These are phyloP conservation scores for Geotrichum cucujoidarum DNA, from an alignment of 1,139 yeast species.

Conservation along the genomic window DNA sequence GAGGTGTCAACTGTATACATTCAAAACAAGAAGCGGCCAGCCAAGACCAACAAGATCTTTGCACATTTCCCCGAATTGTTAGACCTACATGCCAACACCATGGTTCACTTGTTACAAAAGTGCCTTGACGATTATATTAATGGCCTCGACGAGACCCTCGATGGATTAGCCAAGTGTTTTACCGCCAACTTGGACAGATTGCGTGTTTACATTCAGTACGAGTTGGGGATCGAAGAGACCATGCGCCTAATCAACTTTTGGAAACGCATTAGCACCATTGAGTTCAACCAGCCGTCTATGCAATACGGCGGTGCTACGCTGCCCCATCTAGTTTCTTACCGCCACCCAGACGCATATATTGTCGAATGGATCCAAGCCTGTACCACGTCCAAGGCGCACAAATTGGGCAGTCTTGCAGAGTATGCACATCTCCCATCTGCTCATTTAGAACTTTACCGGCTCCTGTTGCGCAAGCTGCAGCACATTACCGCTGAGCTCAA, in stretches of 20 bases:
- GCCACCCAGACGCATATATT: conserved; percentile 28
- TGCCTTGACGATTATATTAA: conserved; percentile 19
- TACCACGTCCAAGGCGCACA: conserved; percentile 22
- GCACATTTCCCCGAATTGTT: conserved; percentile 26
- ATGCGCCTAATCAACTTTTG: conserved; percentile 16
- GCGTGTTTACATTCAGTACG: conserved; percentile 21
- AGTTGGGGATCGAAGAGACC: conserved; percentile 19
- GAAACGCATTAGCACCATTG: conserved; percentile 18
- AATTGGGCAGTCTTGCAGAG: conserved; percentile 22
- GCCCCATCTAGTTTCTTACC: conserved; percentile 21
- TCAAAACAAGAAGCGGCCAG: conserved; percentile 19
- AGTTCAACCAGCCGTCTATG: conserved; percentile 19
- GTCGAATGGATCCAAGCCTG: conserved; percentile 28
- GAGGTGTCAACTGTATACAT: conserved; percentile 27
- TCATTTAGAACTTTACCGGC: conserved; percentile 13
- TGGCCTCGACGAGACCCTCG: conserved; percentile 17
- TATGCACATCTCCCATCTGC: conserved; percentile 27
- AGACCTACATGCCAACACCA: conserved; percentile 25
- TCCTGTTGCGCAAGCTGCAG: conserved; percentile 6
- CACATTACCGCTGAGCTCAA: conserved; percentile 4
- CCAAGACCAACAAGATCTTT: conserved; percentile 24
- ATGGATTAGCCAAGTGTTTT: conserved; percentile 19
- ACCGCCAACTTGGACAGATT: conserved; percentile 20
- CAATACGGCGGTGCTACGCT: conserved; percentile 19
- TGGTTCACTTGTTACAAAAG: conserved; percentile 23